A percentile compares a stretch with the other conserved stretches of the same genome.
These are phyloP conservation scores for Boletus sp. DNA, from an alignment of 768 basidiomycete species.

Conservation along the genomic window DNA sequence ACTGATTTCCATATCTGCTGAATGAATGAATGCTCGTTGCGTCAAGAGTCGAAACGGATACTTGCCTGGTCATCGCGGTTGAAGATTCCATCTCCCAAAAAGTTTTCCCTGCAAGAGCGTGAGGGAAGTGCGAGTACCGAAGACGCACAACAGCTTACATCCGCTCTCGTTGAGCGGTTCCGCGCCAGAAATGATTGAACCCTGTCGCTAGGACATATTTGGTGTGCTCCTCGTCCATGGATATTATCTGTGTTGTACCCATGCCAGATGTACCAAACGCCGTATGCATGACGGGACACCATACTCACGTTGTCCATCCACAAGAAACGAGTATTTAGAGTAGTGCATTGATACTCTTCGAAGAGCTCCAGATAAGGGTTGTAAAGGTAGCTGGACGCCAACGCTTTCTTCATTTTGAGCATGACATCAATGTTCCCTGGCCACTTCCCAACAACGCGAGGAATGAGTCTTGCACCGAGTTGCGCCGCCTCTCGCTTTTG, in stretches of 20 bases:
- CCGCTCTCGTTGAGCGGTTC: slow-evolving; percentile 60
- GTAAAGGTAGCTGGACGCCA: slow-evolving; percentile 58
- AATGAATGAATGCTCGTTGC: slow-evolving; percentile 6
- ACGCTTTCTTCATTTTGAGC: slow-evolving; percentile 51
- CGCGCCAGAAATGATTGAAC: slow-evolving; percentile 68
- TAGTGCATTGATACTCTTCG: slow-evolving; percentile 68
- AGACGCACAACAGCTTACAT: slow-evolving; percentile 42
- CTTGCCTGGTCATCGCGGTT: slow-evolving; percentile 71
- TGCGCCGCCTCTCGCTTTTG: slow-evolving; percentile 46
- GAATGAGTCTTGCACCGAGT: slow-evolving; percentile 52
- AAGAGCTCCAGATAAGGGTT: slow-evolving; percentile 66
- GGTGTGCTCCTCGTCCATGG: slow-evolving; percentile 70
- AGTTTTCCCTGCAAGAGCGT: slow-evolving; percentile 36
- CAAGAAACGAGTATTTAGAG: slow-evolving; percentile 64
- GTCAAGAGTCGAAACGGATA: background rate
- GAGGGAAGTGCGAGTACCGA: slow-evolving; percentile 4
- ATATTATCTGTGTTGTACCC: slow-evolving; percentile 50
- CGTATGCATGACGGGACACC: background rate
- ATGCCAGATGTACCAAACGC: background rate
- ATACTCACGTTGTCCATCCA: slow-evolving; percentile 65
- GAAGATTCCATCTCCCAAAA: slow-evolving; percentile 77
- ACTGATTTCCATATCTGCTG: slow-evolving; percentile 64
- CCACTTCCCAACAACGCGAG: slow-evolving; percentile 65
- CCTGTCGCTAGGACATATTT: slow-evolving; percentile 67
- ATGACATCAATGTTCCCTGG: slow-evolving; percentile 77